A percentile compares a stretch with the other conserved stretches of the same genome.
These are phyloP conservation scores for Dothiorella sarmentorum DNA, from an alignment of 2,329 filamentous ascomycete species.

Conservation along the genomic window DNA sequence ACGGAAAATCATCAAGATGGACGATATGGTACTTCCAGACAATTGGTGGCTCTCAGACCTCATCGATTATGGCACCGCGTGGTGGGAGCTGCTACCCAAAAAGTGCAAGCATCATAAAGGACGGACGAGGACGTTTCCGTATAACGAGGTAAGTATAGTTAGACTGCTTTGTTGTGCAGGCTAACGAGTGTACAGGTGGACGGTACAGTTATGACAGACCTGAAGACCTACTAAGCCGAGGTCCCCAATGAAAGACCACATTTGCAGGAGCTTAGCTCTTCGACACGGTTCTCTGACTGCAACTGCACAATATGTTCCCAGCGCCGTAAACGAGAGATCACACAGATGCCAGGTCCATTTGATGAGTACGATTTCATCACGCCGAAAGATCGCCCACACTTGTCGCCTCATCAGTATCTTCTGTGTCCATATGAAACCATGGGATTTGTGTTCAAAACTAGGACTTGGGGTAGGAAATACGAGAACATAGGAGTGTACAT, in stretches of 20 bases:
- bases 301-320: conserved; percentile 8
- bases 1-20: no score
- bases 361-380: neutral
- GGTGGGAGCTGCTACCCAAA: conserved; percentile 15
- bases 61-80: conserved; percentile 5
- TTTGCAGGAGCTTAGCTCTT: neutral
- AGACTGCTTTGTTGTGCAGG: no score
- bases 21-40: no score
- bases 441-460: conserved; percentile 19
- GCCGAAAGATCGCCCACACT: neutral
- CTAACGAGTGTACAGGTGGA: neutral
- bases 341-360: neutral
- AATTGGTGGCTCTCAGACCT: no score
- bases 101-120: conserved; percentile 19
- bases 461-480: conserved; percentile 18
- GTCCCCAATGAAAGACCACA: neutral
- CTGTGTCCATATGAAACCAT: conserved; percentile 6
- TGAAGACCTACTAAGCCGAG: conserved; percentile 12
- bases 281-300: neutral
- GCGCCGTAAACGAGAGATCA: neutral
- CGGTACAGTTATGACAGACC: conserved; percentile 19
- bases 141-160: conserved; percentile 5
- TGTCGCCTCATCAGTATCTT: conserved; percentile 10
- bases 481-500: no score
- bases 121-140: conserved; percentile 14